Conservation (phyloP, 2,329 filamentous ascomycete species). For the Neophaeococcomyces aloes region DNA sequence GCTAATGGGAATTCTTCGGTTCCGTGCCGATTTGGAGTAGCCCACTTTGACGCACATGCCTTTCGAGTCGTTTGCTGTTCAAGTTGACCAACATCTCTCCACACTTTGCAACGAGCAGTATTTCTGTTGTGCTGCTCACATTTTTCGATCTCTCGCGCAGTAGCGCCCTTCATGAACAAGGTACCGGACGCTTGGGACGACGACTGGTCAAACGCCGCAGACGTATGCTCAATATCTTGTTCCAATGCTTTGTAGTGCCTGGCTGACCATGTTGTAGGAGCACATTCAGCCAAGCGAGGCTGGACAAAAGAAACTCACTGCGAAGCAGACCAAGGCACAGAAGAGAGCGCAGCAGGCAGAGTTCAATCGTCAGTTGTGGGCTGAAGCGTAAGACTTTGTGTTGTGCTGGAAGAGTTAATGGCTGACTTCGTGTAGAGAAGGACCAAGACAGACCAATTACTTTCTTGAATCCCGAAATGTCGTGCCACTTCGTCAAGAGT, state of each 20-base stretch:
- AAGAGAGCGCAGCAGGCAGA: slow-evolving; percentile 70
- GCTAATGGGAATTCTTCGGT: too few relatives aligned
- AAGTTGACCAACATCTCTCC: not conserved
- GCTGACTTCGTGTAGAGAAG: slow-evolving; percentile 45
- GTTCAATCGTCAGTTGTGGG: slow-evolving; percentile 76
- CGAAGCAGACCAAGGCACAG: slow-evolving; percentile 61
- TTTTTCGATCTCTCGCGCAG: not conserved
- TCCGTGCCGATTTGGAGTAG: too few relatives aligned
- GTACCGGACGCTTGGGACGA: slow-evolving; percentile 76
- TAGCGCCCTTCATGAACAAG: slow-evolving; percentile 17
- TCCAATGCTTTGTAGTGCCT: too few relatives aligned
- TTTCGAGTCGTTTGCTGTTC: not conserved
- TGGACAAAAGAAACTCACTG: slow-evolving; percentile 36
- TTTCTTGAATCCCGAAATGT: slow-evolving; percentile 55
- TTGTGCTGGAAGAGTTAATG: not conserved
- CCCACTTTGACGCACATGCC: slow-evolving; percentile 1
- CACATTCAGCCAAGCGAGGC: slow-evolving; percentile 21
- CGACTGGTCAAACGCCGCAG: slow-evolving; percentile 74
- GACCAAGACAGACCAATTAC: slow-evolving; percentile 57
- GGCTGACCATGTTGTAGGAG: not conserved
- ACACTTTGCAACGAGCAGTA: not conserved
- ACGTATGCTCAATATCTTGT: slow-evolving; percentile 38
- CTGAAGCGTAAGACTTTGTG: slow-evolving; percentile 58
- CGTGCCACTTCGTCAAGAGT: slow-evolving; percentile 57
- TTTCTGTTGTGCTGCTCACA: slow-evolving; percentile 5